Evolutionary conservation across 78 protist genomes (phyloP).

Genomic region (Fonticula alba): DNA sequence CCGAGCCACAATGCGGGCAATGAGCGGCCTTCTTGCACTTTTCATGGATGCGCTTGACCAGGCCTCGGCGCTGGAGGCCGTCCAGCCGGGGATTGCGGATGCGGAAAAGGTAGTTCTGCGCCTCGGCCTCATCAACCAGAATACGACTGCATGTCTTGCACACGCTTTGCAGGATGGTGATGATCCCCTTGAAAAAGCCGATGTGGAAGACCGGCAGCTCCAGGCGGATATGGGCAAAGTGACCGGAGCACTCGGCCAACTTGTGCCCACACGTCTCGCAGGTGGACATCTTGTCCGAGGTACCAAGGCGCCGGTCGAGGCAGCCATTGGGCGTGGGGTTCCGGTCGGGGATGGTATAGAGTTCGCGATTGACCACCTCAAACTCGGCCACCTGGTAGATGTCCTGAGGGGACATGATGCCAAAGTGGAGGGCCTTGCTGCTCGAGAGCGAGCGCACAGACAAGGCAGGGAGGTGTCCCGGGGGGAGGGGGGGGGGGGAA

Average conservation of each 20-base stretch:
- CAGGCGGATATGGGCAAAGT: slow-evolving; percentile 74
- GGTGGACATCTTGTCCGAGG: slow-evolving; percentile 2
- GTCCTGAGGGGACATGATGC: too few species aligned
- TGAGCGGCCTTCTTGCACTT: slow-evolving; percentile 1
- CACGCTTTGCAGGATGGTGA: slow-evolving; percentile 45
- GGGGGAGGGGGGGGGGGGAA: too few species aligned
- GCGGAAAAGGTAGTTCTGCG: neutral
- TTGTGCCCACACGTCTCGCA: slow-evolving; percentile 55
- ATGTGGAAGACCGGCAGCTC: slow-evolving; percentile 90
- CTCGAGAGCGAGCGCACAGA: too few species aligned
- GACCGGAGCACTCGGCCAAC: slow-evolving; percentile 83
- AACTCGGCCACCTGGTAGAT: too few species aligned
- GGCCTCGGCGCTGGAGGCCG: slow-evolving; percentile 3
- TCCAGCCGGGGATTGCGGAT: slow-evolving; percentile 8
- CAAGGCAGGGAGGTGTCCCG: too few species aligned
- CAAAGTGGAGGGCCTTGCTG: too few species aligned
- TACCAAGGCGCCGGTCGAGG: slow-evolving; percentile 13
- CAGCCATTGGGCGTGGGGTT: too few species aligned
- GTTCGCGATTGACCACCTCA: too few species aligned
- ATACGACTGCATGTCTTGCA: slow-evolving; percentile 70
- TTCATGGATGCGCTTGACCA: slow-evolving; percentile 9
- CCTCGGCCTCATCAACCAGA: slow-evolving; percentile 22
- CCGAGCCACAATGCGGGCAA: slow-evolving; percentile 68
- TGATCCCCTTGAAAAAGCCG: slow-evolving; percentile 71
- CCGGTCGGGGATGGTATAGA: too few species aligned